These are phyloP conservation scores for Colletotrichum sidae DNA, from an alignment of 2,329 filamentous ascomycete species.

Conservation along the genomic window DNA sequence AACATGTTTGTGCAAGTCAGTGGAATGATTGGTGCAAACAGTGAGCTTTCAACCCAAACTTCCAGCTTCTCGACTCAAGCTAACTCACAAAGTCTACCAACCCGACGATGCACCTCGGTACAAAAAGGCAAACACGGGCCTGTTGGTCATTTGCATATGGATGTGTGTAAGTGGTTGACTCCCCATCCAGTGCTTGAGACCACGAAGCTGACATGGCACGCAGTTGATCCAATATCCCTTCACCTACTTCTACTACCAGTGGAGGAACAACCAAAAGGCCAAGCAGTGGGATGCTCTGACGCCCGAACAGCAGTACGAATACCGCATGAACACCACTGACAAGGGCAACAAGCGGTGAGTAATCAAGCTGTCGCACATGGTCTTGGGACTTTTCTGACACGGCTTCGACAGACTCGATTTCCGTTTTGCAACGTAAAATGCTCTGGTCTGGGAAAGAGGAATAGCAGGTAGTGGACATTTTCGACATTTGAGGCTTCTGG, in stretches of 20 bases:
- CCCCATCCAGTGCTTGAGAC: accelerated
- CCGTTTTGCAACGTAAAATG: constrained; percentile 27
- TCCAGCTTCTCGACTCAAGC: neutral
- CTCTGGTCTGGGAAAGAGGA: too few species aligned
- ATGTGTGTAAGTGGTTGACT: constrained; percentile 49
- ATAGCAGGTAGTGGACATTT: too few species aligned
- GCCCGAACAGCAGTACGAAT: constrained; percentile 53
- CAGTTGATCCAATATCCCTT: constrained; percentile 51
- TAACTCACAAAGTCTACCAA: constrained; percentile 47
- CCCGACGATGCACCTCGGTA: constrained; percentile 49
- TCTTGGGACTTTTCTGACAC: neutral
- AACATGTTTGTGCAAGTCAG: constrained; percentile 59
- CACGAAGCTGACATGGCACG: constrained; percentile 34
- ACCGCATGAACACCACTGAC: constrained; percentile 57
- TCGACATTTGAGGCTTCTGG: too few species aligned
- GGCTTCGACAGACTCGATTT: constrained; percentile 23
- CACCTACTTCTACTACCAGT: constrained; percentile 52
- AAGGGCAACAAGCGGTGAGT: constrained; percentile 56
- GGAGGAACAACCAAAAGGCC: constrained; percentile 51
- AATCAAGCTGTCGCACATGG: accelerated
- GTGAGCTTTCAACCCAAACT: constrained; percentile 38
- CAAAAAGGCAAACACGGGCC: constrained; percentile 52
- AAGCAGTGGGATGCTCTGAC: constrained; percentile 53
- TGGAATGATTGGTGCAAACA: constrained; percentile 48
- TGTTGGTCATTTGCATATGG: constrained; percentile 51